Conservation (phyloP, 2,329 filamentous ascomycete genomes). For the Aspergillus terreus region DNA sequence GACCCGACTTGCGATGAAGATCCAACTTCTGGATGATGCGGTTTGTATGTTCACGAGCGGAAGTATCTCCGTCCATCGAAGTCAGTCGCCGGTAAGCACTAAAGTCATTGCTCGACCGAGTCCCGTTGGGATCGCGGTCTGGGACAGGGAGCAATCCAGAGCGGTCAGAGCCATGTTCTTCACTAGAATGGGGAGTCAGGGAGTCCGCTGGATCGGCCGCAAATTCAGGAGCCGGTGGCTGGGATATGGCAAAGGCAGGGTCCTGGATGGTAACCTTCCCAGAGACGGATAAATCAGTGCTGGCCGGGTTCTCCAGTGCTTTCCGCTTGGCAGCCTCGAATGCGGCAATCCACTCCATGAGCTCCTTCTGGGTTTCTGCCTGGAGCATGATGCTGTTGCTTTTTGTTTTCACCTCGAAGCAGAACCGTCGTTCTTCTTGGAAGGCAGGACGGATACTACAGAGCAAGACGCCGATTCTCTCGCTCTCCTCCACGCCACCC, state of each 20-base stretch:
- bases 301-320: constrained; percentile 71
- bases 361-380: constrained; percentile 83
- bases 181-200: constrained; percentile 51
- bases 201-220: constrained; percentile 73
- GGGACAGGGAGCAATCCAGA: constrained; percentile 63
- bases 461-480: constrained; percentile 90
- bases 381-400: constrained; percentile 85
- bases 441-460: constrained; percentile 90
- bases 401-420: constrained; percentile 98
- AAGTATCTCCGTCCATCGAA: constrained; percentile 54
- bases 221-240: constrained; percentile 84
- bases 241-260: constrained; percentile 87
- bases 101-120: constrained; percentile 71
- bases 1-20: constrained; percentile 71
- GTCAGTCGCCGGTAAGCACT: constrained; percentile 47
- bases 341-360: constrained; percentile 91
- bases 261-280: constrained; percentile 47
- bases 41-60: constrained; percentile 73
- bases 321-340: constrained; percentile 94
- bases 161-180: constrained; percentile 59
- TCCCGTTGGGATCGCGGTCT: constrained; percentile 54
- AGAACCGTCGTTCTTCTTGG: constrained; percentile 90
- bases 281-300: constrained; percentile 45
- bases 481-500: constrained; percentile 86
- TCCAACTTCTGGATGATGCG: constrained; percentile 92